Evolutionary conservation across 2,329 filamentous ascomycete species (phyloP).

Genomic region (Tolypocladium endophyticum): DNA sequence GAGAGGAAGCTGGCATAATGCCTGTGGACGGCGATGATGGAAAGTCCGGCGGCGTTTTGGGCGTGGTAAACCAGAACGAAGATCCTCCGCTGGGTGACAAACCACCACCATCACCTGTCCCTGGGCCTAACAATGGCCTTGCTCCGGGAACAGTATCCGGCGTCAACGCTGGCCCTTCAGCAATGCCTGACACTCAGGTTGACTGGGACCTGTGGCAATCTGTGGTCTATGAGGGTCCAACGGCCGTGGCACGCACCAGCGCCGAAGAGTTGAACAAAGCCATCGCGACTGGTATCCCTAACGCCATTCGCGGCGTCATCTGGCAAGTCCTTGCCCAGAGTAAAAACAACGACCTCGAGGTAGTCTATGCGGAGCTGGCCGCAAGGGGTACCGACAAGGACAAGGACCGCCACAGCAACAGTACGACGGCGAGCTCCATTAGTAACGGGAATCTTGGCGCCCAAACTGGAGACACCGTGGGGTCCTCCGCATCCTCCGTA

Average conservation of each 20-base stretch:
- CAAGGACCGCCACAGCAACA: conserved; percentile 48
- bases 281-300: conserved; percentile 88
- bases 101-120: conserved; percentile 37
- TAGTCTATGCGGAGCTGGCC: conserved; percentile 73
- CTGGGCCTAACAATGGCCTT: conserved; percentile 57
- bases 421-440: conserved; percentile 37
- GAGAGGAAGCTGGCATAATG: conserved; percentile 56
- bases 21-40: conserved; percentile 42
- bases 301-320: conserved; percentile 91
- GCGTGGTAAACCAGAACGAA: conserved; percentile 11
- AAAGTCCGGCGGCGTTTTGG: conserved; percentile 23
- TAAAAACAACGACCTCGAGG: conserved; percentile 83
- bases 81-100: conserved; percentile 17
- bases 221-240: conserved; percentile 87
- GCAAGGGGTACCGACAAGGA: conserved; percentile 74
- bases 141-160: conserved; percentile 81
- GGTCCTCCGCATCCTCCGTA: conserved; percentile 76
- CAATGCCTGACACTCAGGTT: conserved; percentile 63
- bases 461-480: conserved; percentile 52
- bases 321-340: conserved; percentile 97
- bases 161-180: conserved; percentile 64
- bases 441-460: conserved; percentile 45
- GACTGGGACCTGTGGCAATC: conserved; percentile 98
- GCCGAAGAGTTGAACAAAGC: conserved; percentile 82
- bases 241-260: conserved; percentile 78